Percentiles rank a stretch among this genome's conserved stretches.
Evolutionary conservation across 2,329 filamentous ascomycete genomes (phyloP).

Genomic region (Teratosphaeria zuluensis): DNA sequence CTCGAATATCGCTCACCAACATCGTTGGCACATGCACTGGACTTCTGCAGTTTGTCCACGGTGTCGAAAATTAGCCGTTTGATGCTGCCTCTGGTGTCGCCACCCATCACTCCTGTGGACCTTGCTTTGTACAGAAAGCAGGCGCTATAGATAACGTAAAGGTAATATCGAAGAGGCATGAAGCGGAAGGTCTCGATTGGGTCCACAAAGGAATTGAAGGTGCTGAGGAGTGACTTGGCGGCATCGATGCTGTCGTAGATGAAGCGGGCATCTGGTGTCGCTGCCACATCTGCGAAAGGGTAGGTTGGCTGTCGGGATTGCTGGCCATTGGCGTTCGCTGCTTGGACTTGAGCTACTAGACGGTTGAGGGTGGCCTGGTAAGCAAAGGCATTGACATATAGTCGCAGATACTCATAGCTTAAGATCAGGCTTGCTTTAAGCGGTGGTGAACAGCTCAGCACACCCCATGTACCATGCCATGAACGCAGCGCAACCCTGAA

Average conservation of each 20-base stretch:
- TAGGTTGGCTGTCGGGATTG: conserved; percentile 12
- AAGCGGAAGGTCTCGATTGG: conserved; percentile 50
- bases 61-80: conserved; percentile 49
- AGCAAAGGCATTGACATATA: conserved; percentile 59
- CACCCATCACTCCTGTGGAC: conserved; percentile 50
- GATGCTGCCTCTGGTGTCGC: conserved; percentile 45
- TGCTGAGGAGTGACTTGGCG: conserved; percentile 51
- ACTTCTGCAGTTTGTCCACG: conserved; percentile 49
- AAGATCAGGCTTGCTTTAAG: conserved; percentile 52
- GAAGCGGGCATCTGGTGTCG: conserved; percentile 54
- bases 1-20: conserved; percentile 53
- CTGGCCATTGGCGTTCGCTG: conserved; percentile 17
- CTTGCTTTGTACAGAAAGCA: conserved; percentile 58
- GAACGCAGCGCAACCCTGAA: conserved; percentile 22
- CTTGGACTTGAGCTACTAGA: conserved; percentile 12
- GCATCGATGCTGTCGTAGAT: conserved; percentile 58
- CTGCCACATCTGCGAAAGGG: conserved; percentile 36
- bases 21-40: conserved; percentile 48
- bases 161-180: conserved; percentile 55
- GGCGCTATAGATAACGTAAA: conserved; percentile 54
- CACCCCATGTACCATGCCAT: conserved; percentile 25
- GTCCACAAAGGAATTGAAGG: conserved; percentile 51
- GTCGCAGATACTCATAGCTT: conserved; percentile 54
- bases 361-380: conserved; percentile 35
- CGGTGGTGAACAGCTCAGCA: conserved; percentile 35